These are phyloP conservation scores for Melastoma malabathricum DNA, from an alignment of 345 rosid species.

Conservation along the genomic window DNA sequence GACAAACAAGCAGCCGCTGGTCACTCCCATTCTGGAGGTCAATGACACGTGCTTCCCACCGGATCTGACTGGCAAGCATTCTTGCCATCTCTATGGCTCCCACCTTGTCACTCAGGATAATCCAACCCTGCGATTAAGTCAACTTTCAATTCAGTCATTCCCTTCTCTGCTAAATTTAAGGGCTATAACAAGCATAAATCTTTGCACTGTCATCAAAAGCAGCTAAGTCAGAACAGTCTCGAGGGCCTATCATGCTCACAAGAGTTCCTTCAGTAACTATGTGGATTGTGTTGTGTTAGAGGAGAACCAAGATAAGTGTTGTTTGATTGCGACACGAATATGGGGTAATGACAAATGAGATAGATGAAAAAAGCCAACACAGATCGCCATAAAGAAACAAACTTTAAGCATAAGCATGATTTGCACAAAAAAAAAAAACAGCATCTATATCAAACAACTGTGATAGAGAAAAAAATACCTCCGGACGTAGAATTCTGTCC, in stretches of 20 bases:
- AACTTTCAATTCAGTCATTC: neutral
- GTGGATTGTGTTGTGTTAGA: no score
- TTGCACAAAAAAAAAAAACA: no score
- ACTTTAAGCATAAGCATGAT: no score
- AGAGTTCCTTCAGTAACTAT: no score
- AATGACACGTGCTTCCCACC: conserved; percentile 98
- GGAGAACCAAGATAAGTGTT: no score
- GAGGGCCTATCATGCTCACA: no score
- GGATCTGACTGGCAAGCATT: conserved; percentile 51
- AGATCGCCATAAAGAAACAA: no score
- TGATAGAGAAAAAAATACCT: conserved; percentile 30
- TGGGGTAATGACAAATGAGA: no score
- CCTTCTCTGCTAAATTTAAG: neutral
- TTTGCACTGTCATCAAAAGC: neutral
- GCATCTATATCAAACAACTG: neutral
- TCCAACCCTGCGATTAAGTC: conserved; percentile 65
- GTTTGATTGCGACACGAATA: no score
- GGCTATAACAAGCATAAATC: neutral
- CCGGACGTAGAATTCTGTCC: conserved; percentile 93
- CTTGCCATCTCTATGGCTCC: conserved; percentile 78
- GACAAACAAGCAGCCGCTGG: conserved; percentile 91
- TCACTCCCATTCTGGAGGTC: conserved; percentile 93
- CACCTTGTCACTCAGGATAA: conserved; percentile 58
- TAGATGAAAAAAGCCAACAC: no score
- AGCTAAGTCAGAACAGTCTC: neutral